Percentiles rank a stretch among this genome's conserved stretches.
Evolutionary conservation across 2,329 filamentous ascomycete genomes (phyloP).

Genomic region (Aspergillus jensenii): DNA sequence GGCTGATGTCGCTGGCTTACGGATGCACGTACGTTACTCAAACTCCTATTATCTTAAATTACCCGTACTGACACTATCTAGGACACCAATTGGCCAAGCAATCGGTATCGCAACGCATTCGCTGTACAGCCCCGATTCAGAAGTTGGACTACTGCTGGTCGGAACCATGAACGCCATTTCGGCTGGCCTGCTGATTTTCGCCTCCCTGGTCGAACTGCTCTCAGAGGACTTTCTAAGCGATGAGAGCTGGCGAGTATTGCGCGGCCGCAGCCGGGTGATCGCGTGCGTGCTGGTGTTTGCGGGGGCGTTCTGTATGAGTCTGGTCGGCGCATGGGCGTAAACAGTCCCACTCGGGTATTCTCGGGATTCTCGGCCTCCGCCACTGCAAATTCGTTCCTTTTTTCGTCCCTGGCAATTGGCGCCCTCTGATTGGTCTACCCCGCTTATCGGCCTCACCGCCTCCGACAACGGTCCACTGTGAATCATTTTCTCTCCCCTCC

Average conservation of each 20-base stretch:
- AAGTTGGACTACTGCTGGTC: conserved; percentile 71
- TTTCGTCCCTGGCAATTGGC: conserved; percentile 2
- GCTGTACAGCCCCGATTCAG: conserved; percentile 71
- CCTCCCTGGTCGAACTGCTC: conserved; percentile 73
- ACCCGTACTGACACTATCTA: conserved; percentile 29
- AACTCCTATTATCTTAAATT: background rate
- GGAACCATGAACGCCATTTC: conserved; percentile 82
- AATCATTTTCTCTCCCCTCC: conserved; percentile 17
- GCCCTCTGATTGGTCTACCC: conserved; percentile 18
- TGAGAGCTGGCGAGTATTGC: conserved; percentile 68
- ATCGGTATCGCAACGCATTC: conserved; percentile 74
- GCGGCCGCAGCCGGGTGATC: conserved; percentile 60
- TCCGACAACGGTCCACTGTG: conserved; percentile 23
- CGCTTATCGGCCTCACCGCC: conserved; percentile 39
- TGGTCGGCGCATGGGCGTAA: conserved; percentile 70
- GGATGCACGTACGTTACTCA: conserved; percentile 50
- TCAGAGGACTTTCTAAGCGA: conserved; percentile 77
- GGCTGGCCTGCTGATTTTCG: conserved; percentile 73
- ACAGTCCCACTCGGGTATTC: conserved; percentile 7
- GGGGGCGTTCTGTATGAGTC: conserved; percentile 68
- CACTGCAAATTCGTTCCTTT: background rate
- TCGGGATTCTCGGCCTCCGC: background rate
- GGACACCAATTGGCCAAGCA: conserved; percentile 74
- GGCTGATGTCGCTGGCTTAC: conserved; percentile 78
- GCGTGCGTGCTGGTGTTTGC: conserved; percentile 64